Evolutionary conservation across 768 basidiomycete species (phyloP), one percentile per base, ranked within the genome.

Genomic region (Cytidiella melzeri): DNA sequence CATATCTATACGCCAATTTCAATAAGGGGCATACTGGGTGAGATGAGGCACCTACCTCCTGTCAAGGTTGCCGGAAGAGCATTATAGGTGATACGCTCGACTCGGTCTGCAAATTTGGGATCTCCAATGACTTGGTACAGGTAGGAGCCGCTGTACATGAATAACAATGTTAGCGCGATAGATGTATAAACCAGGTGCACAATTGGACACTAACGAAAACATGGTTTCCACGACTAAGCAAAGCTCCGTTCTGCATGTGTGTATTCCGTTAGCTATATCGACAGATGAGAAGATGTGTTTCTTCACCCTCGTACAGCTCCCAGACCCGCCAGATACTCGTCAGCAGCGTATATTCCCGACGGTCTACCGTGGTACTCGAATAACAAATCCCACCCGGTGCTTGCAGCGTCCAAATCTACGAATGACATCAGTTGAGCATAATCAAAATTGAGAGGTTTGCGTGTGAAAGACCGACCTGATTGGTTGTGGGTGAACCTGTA

Each of bases 331-430:
- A 80, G 65, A 52, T 78, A 78, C 55, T 80, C 77, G 48, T 80
- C 79, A 1, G 79, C 78, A 13, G 73, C 76, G 53, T 68, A 79
- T 13, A 78, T 78, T 1, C 77, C 76, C 5, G 75, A 76, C 0
- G 78, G 76, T 2, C 77, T 66, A 5, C 80, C 78, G 53, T 80
- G 78, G 54, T 79, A 81, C 57, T 78, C 64, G 71, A 79, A 79
- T 13, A 80, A 57, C 41, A 78, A 49, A 51, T 81, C 77, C 74
- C 78, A 79, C 5, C 76, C 76, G 39, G 61, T 53, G 54, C 76
- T 78, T 12, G 76, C 75, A 6, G 61, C 61, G 47, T 76, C 71
- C 15, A 80, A 64, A 56, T 79, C 77, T 77, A 50, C 6, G 19
- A 15, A 19, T 15, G 30, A 2, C 40, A 19, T 41, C 40, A n/a